Evolutionary conservation across 2,329 filamentous ascomycete species (phyloP), one percentile per base, ranked within the genome.

Genomic region (Gnomoniopsis smithogilvyi): DNA sequence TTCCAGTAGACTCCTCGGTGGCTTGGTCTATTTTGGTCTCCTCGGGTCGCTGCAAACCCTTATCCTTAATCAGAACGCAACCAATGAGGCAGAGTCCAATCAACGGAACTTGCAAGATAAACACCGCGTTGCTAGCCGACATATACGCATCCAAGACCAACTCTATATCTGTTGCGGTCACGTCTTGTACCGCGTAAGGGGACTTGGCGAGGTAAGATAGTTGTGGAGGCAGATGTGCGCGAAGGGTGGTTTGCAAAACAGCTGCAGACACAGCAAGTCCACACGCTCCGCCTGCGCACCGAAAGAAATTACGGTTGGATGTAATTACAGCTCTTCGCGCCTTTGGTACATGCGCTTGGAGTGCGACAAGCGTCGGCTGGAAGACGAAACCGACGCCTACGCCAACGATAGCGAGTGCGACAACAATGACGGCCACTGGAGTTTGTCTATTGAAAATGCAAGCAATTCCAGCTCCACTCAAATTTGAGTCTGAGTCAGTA

Each of bases 321-420:
- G 86, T 87, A 22, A 86, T 79, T 1, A 88, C 81, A 1, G 85
- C 85, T 22, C 85, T 77, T 50, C 86, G 80, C 0, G 77, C 71
- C 66, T 83, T 84, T 1, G 76, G 73, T 30, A 76, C 79, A 66
- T 86, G 82, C 0, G 82, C 81, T 67, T 86, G 83, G 17, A 83
- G 67, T 1, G 83, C 84, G 4, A 86, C 77, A 0, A 88, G 72
- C 0, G 76, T 78, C 6, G 75, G 75, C 62, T 78, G 75, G 57
- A 78, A 76, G 36, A 72, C 69, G 59, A 74, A 76, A 1, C 85
- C 85, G 0, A 84, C 73, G 8, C 83, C 82, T 3, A 78, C 66
- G 2, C 82, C 79, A 30, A 80, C 71, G 6, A 86, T 67, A 10
- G 80, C 59, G 11, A 84, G 70, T 19, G 80, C 74, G 2, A 80